A percentile compares a stretch with the other conserved stretches of the same genome.
Conservation (phyloP, 257 asterid species). For the Osmanthus fragrans region DNA sequence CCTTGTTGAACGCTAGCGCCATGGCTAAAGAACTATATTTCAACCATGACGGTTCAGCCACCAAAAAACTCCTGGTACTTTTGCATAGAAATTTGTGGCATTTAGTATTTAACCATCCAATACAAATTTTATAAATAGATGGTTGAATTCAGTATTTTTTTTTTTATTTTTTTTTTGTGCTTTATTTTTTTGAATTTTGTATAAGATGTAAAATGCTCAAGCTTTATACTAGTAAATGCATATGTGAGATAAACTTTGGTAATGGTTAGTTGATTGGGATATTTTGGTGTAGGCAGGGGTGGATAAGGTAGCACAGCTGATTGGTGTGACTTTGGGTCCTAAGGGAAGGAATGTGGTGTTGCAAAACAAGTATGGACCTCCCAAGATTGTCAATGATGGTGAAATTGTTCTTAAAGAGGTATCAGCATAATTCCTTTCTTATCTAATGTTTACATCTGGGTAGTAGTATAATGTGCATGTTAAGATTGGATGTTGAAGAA, state of each 20-base stretch:
- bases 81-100: background rate
- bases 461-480: background rate
- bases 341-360: slow-evolving; percentile 91
- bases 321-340: slow-evolving; percentile 89
- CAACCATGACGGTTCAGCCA: slow-evolving; percentile 83
- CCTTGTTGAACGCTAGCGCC: slow-evolving; percentile 50
- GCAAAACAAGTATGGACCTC: slow-evolving; percentile 93
- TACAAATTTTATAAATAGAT: background rate
- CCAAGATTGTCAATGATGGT: slow-evolving; percentile 89
- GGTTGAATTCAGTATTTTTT: background rate
- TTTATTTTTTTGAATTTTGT: background rate
- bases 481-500: background rate
- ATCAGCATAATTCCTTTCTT: background rate
- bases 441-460: background rate
- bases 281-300: slow-evolving; percentile 65
- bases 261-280: background rate
- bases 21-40: slow-evolving; percentile 72
- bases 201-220: background rate
- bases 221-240: background rate
- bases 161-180: background rate
- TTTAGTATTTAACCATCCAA: background rate
- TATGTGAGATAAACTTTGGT: background rate
- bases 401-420: slow-evolving; percentile 94
- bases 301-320: slow-evolving; percentile 71
- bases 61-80: slow-evolving; percentile 65